Conservation (phyloP, 1,284 basidiomycete genomes). For the Hypsizygus ulmarius region DNA sequence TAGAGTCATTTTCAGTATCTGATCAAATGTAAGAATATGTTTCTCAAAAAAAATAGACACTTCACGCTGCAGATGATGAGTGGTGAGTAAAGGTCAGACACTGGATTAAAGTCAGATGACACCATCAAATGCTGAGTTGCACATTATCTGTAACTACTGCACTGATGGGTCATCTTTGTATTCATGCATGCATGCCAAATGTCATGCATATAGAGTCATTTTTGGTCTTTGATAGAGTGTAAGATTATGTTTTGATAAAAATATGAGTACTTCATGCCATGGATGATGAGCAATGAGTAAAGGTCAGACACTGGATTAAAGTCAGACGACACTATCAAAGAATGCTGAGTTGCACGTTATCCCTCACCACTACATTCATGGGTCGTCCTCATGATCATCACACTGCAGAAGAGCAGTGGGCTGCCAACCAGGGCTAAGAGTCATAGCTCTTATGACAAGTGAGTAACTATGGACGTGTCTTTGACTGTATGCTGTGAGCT, state of each 20-base stretch:
- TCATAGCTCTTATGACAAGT: not conserved
- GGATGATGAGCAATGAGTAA: no score
- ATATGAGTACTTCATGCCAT: no score
- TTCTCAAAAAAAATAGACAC: no score
- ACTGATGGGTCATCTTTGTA: not conserved
- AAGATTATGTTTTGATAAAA: no score
- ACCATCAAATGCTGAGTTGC: not conserved
- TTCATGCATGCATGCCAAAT: no score
- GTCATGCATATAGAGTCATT: no score
- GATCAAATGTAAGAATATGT: no score
- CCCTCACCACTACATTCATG: not conserved
- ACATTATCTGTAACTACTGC: not conserved
- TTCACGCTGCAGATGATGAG: no score
- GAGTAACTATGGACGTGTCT: no score
- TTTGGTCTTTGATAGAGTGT: no score
- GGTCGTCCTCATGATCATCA: not conserved
- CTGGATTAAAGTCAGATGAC: not conserved
- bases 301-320: not conserved
- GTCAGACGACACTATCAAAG: not conserved
- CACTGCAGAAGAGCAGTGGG: not conserved
- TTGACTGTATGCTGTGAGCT: no score
- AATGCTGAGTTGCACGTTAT: not conserved
- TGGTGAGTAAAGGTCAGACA: constrained; percentile 1
- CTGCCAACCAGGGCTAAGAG: constrained; percentile 1
- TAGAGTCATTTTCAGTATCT: no score